Percentiles rank a stretch among this genome's conserved stretches.
These are phyloP conservation scores for Bipolaris victoriae DNA, from an alignment of 2,329 filamentous ascomycete species.

Conservation along the genomic window DNA sequence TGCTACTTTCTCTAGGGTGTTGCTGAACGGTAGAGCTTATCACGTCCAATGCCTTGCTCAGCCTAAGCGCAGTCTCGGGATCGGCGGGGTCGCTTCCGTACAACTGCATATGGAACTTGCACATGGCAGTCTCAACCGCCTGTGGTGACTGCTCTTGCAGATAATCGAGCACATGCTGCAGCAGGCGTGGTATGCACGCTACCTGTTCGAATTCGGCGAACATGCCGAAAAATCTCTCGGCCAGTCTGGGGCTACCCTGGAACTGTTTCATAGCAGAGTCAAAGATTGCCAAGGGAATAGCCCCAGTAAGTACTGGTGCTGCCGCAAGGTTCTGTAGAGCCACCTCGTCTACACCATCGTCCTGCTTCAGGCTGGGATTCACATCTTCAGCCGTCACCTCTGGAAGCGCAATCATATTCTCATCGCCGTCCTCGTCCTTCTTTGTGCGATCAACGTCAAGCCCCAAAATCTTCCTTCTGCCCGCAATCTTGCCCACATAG, in stretches of 20 bases:
- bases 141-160: constrained; percentile 67
- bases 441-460: constrained; percentile 58
- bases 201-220: constrained; percentile 73
- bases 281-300: constrained; percentile 90
- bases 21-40: constrained; percentile 61
- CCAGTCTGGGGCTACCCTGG: constrained; percentile 69
- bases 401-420: constrained; percentile 61
- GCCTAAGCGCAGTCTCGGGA: constrained; percentile 72
- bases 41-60: constrained; percentile 68
- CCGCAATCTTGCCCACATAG: constrained; percentile 82
- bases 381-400: constrained; percentile 68
- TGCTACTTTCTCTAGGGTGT: constrained; percentile 40
- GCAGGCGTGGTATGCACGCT: constrained; percentile 68
- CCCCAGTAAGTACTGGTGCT: constrained; percentile 87
- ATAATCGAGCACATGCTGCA: constrained; percentile 73
- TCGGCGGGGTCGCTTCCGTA: constrained; percentile 68
- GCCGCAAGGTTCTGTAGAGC: constrained; percentile 68
- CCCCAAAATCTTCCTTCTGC: constrained; percentile 71
- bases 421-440: constrained; percentile 54
- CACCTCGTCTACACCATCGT: constrained; percentile 58
- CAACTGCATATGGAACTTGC: constrained; percentile 73
- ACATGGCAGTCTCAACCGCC: constrained; percentile 65
- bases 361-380: constrained; percentile 59
- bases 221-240: constrained; percentile 79
- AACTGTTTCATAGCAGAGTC: constrained; percentile 82